phyloP scores from a whole-genome alignment of 805 yeast species.

The Metschnikowia baotianmanensis region DNA sequence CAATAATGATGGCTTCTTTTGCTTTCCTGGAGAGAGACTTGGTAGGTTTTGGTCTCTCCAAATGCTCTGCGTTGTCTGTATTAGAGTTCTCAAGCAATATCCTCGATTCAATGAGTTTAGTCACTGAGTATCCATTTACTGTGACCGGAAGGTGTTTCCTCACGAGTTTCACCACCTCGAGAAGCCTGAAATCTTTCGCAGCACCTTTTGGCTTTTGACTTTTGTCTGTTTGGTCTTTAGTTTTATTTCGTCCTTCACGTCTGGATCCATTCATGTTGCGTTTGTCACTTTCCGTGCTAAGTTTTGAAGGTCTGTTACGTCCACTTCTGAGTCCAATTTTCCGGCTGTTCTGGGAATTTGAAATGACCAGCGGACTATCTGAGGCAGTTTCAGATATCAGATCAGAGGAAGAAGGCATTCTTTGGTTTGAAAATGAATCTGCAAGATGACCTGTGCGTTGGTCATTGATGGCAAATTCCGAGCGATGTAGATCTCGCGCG shows the following conservation, averaged over 20 bases:
- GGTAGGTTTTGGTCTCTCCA: neutral
- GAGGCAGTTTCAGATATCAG: too few species aligned
- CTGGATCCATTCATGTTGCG: neutral
- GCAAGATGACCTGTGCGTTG: too few species aligned
- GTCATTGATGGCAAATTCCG: too few species aligned
- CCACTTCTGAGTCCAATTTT: neutral
- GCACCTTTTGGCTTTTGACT: constrained; percentile 2
- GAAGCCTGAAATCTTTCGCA: constrained; percentile 23
- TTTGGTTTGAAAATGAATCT: too few species aligned
- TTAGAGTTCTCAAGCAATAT: neutral
- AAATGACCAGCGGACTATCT: too few species aligned
- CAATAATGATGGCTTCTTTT: constrained; percentile 11
- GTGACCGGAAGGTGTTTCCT: constrained; percentile 34
- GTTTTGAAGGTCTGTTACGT: constrained; percentile 1
- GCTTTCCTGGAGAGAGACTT: constrained; percentile 11
- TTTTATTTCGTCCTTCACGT: neutral
- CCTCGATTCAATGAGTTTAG: constrained; percentile 15
- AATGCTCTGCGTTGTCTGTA: neutral
- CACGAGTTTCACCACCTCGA: constrained; percentile 34
- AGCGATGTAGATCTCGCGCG: too few species aligned
- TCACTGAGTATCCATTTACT: constrained; percentile 31
- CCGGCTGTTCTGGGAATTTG: neutral
- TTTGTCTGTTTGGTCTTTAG: constrained; percentile 7
- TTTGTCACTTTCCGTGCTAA: neutral
- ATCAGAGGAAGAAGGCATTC: too few species aligned